These are phyloP conservation scores for Aspergillus transmontanensis DNA, from an alignment of 2,329 filamentous ascomycete genomes.

Conservation along the genomic window DNA sequence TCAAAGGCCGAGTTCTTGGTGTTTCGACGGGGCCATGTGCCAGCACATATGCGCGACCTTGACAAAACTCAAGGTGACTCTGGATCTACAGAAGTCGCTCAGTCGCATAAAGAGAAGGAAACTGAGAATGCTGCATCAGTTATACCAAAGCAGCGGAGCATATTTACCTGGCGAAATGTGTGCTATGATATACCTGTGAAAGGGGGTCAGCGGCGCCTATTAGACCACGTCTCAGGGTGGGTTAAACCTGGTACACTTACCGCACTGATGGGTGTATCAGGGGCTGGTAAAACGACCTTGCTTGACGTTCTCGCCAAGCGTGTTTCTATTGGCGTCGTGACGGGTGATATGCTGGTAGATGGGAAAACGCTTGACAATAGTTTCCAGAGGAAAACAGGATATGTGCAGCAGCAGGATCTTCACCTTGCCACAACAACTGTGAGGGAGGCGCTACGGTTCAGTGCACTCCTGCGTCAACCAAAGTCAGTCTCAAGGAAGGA, in stretches of 20 bases:
- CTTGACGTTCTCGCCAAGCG: constrained; percentile 61
- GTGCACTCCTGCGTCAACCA: constrained; percentile 80
- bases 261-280: constrained; percentile 63
- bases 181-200: constrained; percentile 58
- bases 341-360: constrained; percentile 68
- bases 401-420: constrained; percentile 72
- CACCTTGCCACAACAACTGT: constrained; percentile 83
- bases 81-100: constrained; percentile 17
- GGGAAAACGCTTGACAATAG: constrained; percentile 58
- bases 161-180: constrained; percentile 58
- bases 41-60: constrained; percentile 35
- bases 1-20: constrained; percentile 71
- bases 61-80: constrained; percentile 26
- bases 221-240: constrained; percentile 58
- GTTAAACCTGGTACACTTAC: constrained; percentile 60
- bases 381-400: constrained; percentile 68
- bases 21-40: constrained; percentile 61
- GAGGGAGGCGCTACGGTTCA: constrained; percentile 82
- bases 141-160: constrained; percentile 39
- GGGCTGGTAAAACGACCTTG: constrained; percentile 65
- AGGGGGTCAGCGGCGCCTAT: constrained; percentile 52
- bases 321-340: constrained; percentile 63
- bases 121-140: constrained; percentile 21
- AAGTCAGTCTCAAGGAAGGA: constrained; percentile 68
- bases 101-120: constrained; percentile 16